phyloP scores from a whole-genome alignment of 148 eudicot species.

The Fagopyrum esculentum region DNA sequence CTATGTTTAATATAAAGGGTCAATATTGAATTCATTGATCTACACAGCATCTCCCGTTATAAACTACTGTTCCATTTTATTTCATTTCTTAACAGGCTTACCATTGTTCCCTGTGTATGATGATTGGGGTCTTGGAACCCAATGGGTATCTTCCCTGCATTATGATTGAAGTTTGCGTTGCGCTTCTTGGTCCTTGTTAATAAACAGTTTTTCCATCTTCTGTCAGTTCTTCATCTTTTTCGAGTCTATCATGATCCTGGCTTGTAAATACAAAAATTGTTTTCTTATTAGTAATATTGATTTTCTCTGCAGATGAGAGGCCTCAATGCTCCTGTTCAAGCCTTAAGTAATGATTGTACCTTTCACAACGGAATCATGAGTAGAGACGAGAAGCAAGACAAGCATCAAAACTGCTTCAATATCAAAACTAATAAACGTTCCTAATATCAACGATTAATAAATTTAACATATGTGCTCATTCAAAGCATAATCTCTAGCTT shows the following conservation, averaged over 20 bases:
- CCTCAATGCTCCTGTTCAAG: constrained; percentile 20
- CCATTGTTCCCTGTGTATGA: neutral
- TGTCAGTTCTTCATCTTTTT: neutral
- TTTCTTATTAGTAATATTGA: neutral
- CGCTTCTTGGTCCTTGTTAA: neutral
- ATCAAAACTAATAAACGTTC: too few species aligned
- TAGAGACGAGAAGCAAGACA: too few species aligned
- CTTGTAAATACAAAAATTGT: neutral
- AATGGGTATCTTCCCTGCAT: neutral
- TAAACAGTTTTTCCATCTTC: neutral
- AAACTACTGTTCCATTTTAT: too few species aligned
- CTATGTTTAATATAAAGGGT: too few species aligned
- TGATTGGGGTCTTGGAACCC: neutral
- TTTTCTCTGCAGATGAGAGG: constrained; percentile 27
- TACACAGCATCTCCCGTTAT: neutral
- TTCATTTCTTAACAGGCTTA: neutral
- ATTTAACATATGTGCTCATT: too few species aligned
- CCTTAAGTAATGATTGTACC: neutral
- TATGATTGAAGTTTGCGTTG: neutral
- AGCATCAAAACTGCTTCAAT: too few species aligned
- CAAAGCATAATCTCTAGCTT: too few species aligned
- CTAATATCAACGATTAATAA: too few species aligned
- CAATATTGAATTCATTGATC: neutral
- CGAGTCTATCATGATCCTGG: neutral
- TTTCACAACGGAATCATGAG: too few species aligned